Conservation (phyloP, 495 filamentous ascomycete species). For the Neurospora tetraspora region DNA sequence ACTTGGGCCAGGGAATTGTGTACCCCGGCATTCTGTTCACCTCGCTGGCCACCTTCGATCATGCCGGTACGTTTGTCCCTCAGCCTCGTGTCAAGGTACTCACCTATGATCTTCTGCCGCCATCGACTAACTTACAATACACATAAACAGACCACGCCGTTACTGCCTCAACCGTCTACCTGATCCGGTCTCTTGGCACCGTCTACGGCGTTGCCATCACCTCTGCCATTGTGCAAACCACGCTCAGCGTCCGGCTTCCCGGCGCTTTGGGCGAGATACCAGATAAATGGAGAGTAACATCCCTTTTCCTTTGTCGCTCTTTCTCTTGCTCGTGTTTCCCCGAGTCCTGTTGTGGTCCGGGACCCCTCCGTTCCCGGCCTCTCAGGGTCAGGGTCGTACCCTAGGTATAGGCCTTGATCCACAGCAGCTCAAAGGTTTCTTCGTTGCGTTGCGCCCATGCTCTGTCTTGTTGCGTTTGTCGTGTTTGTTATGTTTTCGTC, state of each 20-base stretch:
- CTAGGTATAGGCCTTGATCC: background rate
- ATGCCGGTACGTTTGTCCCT: slow-evolving; percentile 37
- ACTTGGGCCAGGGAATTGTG: slow-evolving; percentile 53
- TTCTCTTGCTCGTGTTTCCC: background rate
- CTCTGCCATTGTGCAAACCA: slow-evolving; percentile 54
- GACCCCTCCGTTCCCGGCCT: background rate
- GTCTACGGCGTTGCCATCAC: slow-evolving; percentile 57
- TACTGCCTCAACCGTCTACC: slow-evolving; percentile 52
- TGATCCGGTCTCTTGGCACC: slow-evolving; percentile 52
- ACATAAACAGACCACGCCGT: slow-evolving; percentile 47
- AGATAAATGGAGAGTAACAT: slow-evolving; percentile 56
- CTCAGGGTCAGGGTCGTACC: background rate
- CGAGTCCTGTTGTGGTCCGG: background rate
- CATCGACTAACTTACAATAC: background rate
- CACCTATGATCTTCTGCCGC: background rate
- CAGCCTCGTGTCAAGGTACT: background rate
- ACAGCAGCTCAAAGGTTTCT: background rate
- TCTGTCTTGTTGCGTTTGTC: background rate
- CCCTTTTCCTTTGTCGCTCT: slow-evolving; percentile 17
- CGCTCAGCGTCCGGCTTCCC: slow-evolving; percentile 46
- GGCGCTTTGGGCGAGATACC: slow-evolving; percentile 50
- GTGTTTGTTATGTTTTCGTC: background rate
- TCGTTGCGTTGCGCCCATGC: background rate
- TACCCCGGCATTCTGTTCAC: slow-evolving; percentile 56
- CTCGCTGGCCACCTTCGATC: slow-evolving; percentile 52